A percentile compares a stretch with the other conserved stretches of the same genome.
Conservation (phyloP, 768 basidiomycete species). For the Lactarius quietus region DNA sequence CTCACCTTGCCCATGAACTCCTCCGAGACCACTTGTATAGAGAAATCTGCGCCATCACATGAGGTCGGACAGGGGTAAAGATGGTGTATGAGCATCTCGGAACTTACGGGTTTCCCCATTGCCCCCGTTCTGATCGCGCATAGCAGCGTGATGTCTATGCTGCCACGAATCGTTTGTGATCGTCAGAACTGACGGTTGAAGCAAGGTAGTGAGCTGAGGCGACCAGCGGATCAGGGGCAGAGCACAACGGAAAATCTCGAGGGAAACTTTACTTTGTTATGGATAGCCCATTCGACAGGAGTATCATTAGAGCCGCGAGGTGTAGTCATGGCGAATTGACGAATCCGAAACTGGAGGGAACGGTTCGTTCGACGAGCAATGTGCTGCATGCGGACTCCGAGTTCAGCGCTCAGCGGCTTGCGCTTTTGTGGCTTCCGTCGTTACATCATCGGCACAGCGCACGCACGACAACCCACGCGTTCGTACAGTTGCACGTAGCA, state of each 20-base stretch:
- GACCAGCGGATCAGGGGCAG: slow-evolving; percentile 24
- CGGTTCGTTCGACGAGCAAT: slow-evolving; percentile 24
- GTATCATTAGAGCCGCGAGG: slow-evolving; percentile 7
- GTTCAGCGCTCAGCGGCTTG: not conserved
- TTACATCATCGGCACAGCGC: not conserved
- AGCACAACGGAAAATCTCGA: not conserved
- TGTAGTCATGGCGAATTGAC: slow-evolving; percentile 27
- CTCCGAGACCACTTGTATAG: slow-evolving; percentile 68
- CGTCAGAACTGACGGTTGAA: slow-evolving; percentile 58
- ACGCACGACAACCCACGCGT: no score
- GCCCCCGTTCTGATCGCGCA: slow-evolving; percentile 64
- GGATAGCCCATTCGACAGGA: slow-evolving; percentile 26
- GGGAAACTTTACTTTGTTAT: slow-evolving; percentile 27
- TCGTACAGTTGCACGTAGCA: not conserved
- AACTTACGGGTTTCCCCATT: slow-evolving; percentile 78
- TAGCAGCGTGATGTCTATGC: slow-evolving; percentile 81
- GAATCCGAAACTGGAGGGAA: slow-evolving; percentile 21
- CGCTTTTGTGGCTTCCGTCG: not conserved
- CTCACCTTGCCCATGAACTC: slow-evolving; percentile 70
- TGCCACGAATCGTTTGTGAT: slow-evolving; percentile 82
- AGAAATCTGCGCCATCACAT: slow-evolving; percentile 55
- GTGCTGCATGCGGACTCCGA: not conserved
- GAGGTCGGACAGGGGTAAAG: slow-evolving; percentile 12
- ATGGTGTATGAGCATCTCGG: slow-evolving; percentile 29
- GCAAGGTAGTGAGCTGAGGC: slow-evolving; percentile 54